Conservation (phyloP, 306 rosid genomes). For the Vigna trinervia region DNA sequence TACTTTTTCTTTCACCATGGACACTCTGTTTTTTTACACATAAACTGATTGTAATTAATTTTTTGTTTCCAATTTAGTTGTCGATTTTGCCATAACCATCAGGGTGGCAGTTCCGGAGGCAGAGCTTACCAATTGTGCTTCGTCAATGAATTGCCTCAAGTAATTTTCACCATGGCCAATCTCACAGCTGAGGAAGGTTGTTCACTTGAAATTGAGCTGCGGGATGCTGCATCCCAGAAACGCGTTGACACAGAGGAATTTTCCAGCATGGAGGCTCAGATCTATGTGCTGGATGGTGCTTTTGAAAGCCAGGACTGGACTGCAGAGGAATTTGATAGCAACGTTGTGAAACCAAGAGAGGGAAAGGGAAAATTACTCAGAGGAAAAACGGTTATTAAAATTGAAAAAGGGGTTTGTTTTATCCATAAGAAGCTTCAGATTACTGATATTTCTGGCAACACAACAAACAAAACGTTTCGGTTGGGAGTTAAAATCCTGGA, state of each 20-base stretch:
- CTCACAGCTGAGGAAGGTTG: slow-evolving; percentile 36
- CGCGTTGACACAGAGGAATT: slow-evolving; percentile 18
- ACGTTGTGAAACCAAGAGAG: slow-evolving; percentile 38
- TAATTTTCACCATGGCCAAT: slow-evolving; percentile 41
- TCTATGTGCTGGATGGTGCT: slow-evolving; percentile 55
- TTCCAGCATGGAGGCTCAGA: slow-evolving; percentile 42
- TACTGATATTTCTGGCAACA: slow-evolving; percentile 54
- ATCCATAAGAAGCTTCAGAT: slow-evolving; percentile 24
- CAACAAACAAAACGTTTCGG: slow-evolving; percentile 44
- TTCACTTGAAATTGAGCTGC: slow-evolving; percentile 45
- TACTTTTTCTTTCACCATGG: neutral
- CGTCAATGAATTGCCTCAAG: slow-evolving; percentile 16
- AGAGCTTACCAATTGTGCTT: slow-evolving; percentile 51
- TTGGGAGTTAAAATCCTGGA: slow-evolving; percentile 49
- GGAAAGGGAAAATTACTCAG: slow-evolving; percentile 50
- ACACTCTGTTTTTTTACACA: neutral
- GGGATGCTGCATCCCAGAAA: slow-evolving; percentile 38
- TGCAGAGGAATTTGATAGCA: slow-evolving; percentile 46
- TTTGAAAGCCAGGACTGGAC: slow-evolving; percentile 59
- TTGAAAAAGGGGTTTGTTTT: slow-evolving; percentile 47
- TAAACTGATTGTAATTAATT: neutral
- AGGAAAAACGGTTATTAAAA: slow-evolving; percentile 29
- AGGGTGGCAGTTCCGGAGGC: slow-evolving; percentile 30
- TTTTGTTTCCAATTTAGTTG: slow-evolving; percentile 20
- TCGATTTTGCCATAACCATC: slow-evolving; percentile 1